Conservation (phyloP, 306 rosid species). For the Lablab purpureus region DNA sequence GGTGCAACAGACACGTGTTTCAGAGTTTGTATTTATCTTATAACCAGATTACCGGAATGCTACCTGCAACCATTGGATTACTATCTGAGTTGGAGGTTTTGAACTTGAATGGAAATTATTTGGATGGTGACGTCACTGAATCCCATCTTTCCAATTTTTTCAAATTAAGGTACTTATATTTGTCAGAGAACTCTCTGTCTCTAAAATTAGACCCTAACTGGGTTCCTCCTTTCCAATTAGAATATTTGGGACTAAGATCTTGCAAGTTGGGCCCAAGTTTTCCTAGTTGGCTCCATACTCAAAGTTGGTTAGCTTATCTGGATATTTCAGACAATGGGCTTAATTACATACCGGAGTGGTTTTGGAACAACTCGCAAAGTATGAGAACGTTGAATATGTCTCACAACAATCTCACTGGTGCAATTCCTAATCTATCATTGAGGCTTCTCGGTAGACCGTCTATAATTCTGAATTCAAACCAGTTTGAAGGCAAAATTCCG, state of each 20-base stretch:
- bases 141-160: neutral
- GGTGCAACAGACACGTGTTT: constrained; percentile 14
- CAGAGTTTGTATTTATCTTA: neutral
- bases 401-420: neutral
- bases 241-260: neutral
- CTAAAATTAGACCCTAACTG: no score
- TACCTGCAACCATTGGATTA: neutral
- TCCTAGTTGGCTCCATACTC: no score
- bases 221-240: neutral
- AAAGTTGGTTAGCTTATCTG: no score
- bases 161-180: no score
- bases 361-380: neutral
- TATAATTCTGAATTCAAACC: constrained; percentile 12
- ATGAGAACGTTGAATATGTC: fast-evolving
- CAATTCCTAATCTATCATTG: constrained; percentile 7
- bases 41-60: neutral
- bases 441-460: neutral
- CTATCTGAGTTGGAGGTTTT: neutral
- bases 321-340: no score
- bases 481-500: constrained; percentile 1
- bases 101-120: fast-evolving
- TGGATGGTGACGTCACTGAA: neutral
- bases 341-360: neutral
- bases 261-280: neutral
- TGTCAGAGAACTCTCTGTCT: no score